Evolutionary conservation across 1,284 basidiomycete species (phyloP), one percentile per base, ranked within the genome.

Genomic region (Cryptococcus wingfieldii): DNA sequence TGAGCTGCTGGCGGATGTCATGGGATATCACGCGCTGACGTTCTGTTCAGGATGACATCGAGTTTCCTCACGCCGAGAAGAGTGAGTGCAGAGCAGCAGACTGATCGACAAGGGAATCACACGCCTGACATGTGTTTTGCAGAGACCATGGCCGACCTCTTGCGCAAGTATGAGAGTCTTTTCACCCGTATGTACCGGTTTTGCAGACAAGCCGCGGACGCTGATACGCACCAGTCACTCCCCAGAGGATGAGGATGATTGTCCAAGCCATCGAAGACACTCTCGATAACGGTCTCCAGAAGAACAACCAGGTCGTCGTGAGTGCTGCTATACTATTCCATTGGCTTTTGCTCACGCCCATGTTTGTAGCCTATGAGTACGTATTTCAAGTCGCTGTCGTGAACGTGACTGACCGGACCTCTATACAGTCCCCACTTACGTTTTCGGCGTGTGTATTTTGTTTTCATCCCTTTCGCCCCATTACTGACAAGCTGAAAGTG

Each of bases 181-280:
- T 88, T 77, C 76, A 88, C 81, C 38, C 67, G 73, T 74, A 55
- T 59, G 69, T 64, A 23, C 10, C 28, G 39, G 16, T 13, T 16
- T n/a, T 3, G 14, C 27, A 2, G 9, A 13, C 38, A 25, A n/a
- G 37, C 38, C 38, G 31, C 57, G 54, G 61, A 53, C 43, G 50
- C 43, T 39, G 34, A 47, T 41, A 39, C 8, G 25, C 23, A 23
- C 43, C 86, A 58, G 79, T 97, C 60, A 93, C 90, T 1, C 90
- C 93, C 14, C 91, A 93, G 76, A 80, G 92, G 62, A 95, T 96
- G 91, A 84, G 92, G 56, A 95, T 93, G 85, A 98, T 99, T 73
- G 92, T 94, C 28, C 88, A 96, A 69, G 88, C 92, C 2, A 96
- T 99, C 79, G 87, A 93, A 74, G 91, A 95, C 55, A 86, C 89